Evolutionary conservation across 495 filamentous ascomycete genomes (phyloP).

Genomic region (Hypoxylon intermedium): DNA sequence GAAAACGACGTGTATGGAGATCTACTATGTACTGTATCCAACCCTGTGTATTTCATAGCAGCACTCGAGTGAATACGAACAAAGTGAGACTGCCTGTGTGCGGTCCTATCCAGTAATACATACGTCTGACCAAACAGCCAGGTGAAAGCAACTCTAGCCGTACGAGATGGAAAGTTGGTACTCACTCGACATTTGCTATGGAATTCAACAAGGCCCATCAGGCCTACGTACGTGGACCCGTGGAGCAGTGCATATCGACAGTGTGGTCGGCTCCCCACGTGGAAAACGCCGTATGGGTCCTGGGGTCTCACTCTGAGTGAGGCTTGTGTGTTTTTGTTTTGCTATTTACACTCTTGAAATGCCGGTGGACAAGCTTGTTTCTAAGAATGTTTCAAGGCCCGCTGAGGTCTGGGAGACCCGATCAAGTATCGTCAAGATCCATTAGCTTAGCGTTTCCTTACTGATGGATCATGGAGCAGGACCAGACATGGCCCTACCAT

Average conservation of each 20-base stretch:
- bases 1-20: neutral
- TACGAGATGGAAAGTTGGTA: neutral
- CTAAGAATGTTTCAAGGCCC: neutral
- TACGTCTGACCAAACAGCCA: no score
- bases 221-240: neutral
- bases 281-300: neutral
- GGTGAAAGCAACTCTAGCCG: no score
- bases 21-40: no score
- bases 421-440: slow-evolving; percentile 17
- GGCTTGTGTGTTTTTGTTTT: neutral
- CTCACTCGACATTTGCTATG: slow-evolving; percentile 1
- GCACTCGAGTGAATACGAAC: no score
- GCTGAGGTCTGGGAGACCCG: neutral
- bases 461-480: slow-evolving; percentile 1
- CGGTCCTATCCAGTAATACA: no score
- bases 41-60: no score
- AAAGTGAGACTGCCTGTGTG: no score
- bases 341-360: no score
- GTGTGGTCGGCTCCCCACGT: slow-evolving; percentile 6
- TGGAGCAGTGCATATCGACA: neutral
- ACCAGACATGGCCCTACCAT: slow-evolving; percentile 14
- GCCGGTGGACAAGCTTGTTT: neutral
- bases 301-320: neutral
- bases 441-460: slow-evolving; percentile 11
- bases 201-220: neutral